Base-by-base conservation (phyloP, 2,329 filamentous ascomycete genomes). In the Apiospora rasikravindrae region DNA sequence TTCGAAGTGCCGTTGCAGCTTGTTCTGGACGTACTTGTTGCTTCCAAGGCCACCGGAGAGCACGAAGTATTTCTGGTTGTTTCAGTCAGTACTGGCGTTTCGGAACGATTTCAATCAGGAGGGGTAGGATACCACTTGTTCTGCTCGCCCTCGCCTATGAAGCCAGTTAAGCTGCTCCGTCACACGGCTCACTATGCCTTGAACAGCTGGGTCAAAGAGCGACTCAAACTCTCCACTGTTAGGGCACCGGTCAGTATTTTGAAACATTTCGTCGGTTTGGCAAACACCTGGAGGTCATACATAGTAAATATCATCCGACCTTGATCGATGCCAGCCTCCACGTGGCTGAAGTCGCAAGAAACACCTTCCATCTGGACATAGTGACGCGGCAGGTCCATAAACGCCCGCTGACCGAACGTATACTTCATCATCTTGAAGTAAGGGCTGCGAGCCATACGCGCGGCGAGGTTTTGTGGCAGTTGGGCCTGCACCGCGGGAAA, bases 41-140 rank as follows among this genome's bases (percentile, higher is more conserved):
- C 84, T 86, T 5, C 85, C 84, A 1, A 87, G 77, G 0, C 85
- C 85, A 0, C 84, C 85, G 0, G 84, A 86, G 0, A 87, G 77
- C 13, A 86, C 82, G 73, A 86, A 77, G 70, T 83, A 83, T 70
- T 79, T 80, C 84, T 85, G 13, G 33, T 40, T 71, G 70, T 72
- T 40, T 45, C 75, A 70, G 14, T 73, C 71, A 69, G 67, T n/a
- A n/a, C n/a, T n/a, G n/a, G n/a, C n/a, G n/a, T n/a, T n/a, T n/a
- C n/a, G 57, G 44, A 51, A 44, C 16, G n/a, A 64, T 24, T 11
- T 70, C 44, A 64, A 67, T 51, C 51, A 49, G 14, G 14, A 22
- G 45, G 45, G 37, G 64, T 6, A 4, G 72, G 80, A 73, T 75
- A 83, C 83, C 71, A 85, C 80, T 72, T 83, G 81, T 40, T 81